Conservation (phyloP, 2,329 filamentous ascomycete genomes). For the Geoglossum cookeanum region DNA sequence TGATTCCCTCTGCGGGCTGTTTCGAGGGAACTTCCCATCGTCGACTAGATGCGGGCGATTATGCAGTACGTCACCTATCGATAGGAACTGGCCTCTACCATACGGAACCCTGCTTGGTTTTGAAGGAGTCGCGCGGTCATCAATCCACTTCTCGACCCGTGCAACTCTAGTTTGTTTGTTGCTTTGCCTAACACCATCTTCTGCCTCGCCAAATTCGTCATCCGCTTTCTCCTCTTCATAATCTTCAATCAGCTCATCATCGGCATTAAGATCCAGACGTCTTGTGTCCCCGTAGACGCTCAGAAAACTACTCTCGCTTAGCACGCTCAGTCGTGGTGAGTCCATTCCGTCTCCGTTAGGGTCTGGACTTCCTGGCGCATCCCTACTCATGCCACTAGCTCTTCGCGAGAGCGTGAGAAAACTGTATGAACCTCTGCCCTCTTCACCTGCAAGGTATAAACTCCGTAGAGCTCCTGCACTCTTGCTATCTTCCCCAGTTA, state of each 20-base stretch:
- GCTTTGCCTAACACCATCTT: background rate
- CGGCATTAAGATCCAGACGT: background rate
- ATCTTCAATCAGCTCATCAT: background rate
- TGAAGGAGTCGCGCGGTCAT: background rate
- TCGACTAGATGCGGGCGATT: background rate
- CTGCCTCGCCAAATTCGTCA: background rate
- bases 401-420: background rate
- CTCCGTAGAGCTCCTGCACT: conserved; percentile 2
- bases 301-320: conserved; percentile 48
- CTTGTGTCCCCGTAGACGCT: conserved; percentile 36
- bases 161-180: background rate
- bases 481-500: background rate
- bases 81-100: background rate
- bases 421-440: background rate
- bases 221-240: background rate
- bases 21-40: background rate
- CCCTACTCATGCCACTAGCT: background rate
- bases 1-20: background rate
- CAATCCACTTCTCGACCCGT: conserved; percentile 1
- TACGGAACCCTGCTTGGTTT: background rate
- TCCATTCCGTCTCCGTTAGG: background rate
- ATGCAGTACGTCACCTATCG: background rate
- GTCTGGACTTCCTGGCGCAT: background rate
- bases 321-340: conserved; percentile 42
- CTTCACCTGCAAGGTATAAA: conserved; percentile 3